A percentile compares a stretch with the other conserved stretches of the same genome.
Conservation (phyloP, 2,329 filamentous ascomycete species). For the Diplodia sapinea region DNA sequence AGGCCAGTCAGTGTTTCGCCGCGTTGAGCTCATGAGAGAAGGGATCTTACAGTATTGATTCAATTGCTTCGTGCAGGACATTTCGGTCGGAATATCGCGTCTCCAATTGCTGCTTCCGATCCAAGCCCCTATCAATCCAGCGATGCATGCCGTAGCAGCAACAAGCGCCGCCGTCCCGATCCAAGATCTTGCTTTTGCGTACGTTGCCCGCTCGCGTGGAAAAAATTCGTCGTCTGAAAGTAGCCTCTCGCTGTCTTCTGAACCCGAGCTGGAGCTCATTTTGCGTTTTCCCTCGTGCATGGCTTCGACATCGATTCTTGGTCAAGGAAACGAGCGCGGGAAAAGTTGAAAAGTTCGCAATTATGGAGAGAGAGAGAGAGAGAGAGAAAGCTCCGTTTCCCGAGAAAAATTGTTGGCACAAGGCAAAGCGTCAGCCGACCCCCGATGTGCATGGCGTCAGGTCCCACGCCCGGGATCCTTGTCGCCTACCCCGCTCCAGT, state of each 20-base stretch:
- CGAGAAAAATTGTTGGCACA: background rate
- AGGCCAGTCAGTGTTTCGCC: constrained; percentile 14
- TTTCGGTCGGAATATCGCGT: constrained; percentile 34
- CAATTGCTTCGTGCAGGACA: constrained; percentile 40
- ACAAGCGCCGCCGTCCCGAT: constrained; percentile 33
- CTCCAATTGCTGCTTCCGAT: constrained; percentile 30
- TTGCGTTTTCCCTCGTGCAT: constrained; percentile 10
- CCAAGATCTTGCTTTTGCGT: constrained; percentile 34
- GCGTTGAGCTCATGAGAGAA: background rate
- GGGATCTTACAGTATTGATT: constrained; percentile 41
- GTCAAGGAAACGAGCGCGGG: background rate
- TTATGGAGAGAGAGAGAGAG: too few relatives aligned
- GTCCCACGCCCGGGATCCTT: background rate
- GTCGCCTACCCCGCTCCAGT: constrained; percentile 15
- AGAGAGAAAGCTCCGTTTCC: background rate
- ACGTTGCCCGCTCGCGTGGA: background rate
- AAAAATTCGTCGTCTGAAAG: constrained; percentile 9
- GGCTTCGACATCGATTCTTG: background rate
- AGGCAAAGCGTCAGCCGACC: constrained; percentile 8
- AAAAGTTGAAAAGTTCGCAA: background rate
- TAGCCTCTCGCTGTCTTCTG: constrained; percentile 23
- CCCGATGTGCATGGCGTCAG: background rate
- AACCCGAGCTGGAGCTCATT: background rate
- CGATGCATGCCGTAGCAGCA: constrained; percentile 36
- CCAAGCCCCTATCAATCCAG: constrained; percentile 38